Evolutionary conservation across 108 stramenopile genomes (phyloP).

Genomic region (Schizochytrium sp.): DNA sequence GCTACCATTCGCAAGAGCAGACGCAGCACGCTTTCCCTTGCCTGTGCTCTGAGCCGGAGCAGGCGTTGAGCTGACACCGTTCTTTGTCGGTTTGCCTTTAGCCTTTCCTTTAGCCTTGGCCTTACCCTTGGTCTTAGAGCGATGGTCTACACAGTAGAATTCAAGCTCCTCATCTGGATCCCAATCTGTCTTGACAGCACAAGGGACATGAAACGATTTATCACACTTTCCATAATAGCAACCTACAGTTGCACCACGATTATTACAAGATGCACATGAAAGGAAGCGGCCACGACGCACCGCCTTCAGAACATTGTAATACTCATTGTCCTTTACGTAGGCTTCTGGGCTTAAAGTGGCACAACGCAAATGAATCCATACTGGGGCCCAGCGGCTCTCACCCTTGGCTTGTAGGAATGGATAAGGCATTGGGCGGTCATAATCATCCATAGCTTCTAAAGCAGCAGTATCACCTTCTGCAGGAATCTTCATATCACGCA

Average conservation of each 20-base stretch:
- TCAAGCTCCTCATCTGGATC: conserved; percentile 24
- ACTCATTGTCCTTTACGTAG: neutral
- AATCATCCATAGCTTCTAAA: neutral
- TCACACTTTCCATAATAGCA: neutral
- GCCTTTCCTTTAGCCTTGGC: neutral
- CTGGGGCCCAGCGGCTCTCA: neutral
- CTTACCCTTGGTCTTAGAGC: conserved; percentile 41
- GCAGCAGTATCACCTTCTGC: neutral
- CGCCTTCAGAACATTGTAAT: conserved; percentile 46
- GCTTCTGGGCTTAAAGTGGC: conserved; percentile 16
- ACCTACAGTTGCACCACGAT: conserved; percentile 58
- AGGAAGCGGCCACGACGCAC: conserved; percentile 54
- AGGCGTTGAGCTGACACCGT: no score
- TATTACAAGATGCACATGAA: neutral
- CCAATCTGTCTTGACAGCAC: conserved; percentile 52
- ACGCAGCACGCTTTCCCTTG: no score
- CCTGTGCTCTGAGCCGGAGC: no score
- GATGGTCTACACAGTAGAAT: conserved; percentile 8
- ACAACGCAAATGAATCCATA: conserved; percentile 52
- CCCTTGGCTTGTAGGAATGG: conserved; percentile 38
- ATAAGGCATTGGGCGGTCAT: conserved; percentile 11
- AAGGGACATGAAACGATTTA: conserved; percentile 45
- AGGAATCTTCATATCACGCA: conserved; percentile 14
- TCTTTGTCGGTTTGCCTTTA: neutral
- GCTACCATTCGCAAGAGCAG: no score